Evolutionary conservation across 2,329 filamentous ascomycete genomes (phyloP), one percentile per base, ranked within the genome.

Genomic region (Alternaria panax): DNA sequence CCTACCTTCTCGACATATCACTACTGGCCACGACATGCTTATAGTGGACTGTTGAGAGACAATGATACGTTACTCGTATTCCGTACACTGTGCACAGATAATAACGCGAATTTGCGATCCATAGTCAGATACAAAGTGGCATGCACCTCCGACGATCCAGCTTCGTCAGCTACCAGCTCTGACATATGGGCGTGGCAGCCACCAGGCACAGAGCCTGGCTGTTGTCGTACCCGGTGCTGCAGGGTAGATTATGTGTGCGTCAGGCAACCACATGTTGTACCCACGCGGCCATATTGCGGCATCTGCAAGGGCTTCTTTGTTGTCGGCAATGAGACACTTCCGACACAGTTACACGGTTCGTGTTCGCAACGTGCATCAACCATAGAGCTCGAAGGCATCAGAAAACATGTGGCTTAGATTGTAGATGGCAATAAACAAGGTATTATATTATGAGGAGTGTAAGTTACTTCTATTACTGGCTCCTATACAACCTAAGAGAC

Each of bases 101-200:
- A 24, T 12, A 30, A 32, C 24, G 38, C 30, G 22, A 30, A 43
- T 45, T 51, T 54, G 38, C 2, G 22, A 47, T 41, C 27, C 30
- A 25, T 30, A 32, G 14, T 27, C 45, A 59, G 38, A n/a, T 51
- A 30, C 57, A 47, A 5, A 51, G 36, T 59, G 30, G 42, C 51
- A 59, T 59, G 51, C 51, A 38, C 42, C 57, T 45, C 51, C 40
- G 41, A 36, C 28, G 45, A 32, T 28, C 51, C 24, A 38, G 43
- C 18, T 20, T 45, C 32, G 30, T 43, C 50, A 50, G 28, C 24
- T 36, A 51, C 20, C 40, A 42, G 27, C 20, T 27, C 30, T 38
- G 40, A 32, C n/a, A 45, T 51, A 46, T 59, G 16, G 28, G 51
- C 57, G 43, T 59, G 46, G 45, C 51, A 46, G 47, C 54, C 45